Conservation (phyloP, 1,284 basidiomycete species). For the Cyathus olla region DNA sequence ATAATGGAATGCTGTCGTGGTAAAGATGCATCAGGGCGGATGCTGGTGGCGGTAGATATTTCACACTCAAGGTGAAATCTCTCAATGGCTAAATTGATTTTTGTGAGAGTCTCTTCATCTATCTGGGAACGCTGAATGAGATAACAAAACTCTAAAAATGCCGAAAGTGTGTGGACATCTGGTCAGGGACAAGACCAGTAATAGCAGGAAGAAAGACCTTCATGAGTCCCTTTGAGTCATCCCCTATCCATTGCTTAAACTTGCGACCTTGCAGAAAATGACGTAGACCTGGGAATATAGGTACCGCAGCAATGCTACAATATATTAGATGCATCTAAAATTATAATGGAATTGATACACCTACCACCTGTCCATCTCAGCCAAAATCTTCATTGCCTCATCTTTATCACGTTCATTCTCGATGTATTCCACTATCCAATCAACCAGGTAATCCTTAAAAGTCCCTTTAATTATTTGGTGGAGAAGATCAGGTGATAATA, state of each 20-base stretch:
- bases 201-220: conserved; percentile 29
- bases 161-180: conserved; percentile 20
- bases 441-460: conserved; percentile 51
- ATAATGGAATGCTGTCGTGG: conserved; percentile 19
- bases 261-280: conserved; percentile 13
- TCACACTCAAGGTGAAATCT: conserved; percentile 33
- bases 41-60: conserved; percentile 28
- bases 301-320: conserved; percentile 14
- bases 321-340: neutral
- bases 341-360: neutral
- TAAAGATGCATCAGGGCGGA: neutral
- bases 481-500: conserved; percentile 48
- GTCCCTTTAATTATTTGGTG: conserved; percentile 53
- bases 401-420: conserved; percentile 11
- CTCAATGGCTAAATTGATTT: conserved; percentile 27
- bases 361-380: conserved; percentile 44
- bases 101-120: conserved; percentile 17
- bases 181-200: conserved; percentile 18
- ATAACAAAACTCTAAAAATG: conserved; percentile 43
- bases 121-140: conserved; percentile 28
- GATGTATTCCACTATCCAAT: conserved; percentile 46
- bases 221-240: conserved; percentile 23
- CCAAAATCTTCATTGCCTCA: conserved; percentile 26
- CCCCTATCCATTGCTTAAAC: conserved; percentile 25
- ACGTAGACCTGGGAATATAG: conserved; percentile 12